phyloP scores from a whole-genome alignment of 176 grass and related monocot species.

The Musa schizocarpa region DNA sequence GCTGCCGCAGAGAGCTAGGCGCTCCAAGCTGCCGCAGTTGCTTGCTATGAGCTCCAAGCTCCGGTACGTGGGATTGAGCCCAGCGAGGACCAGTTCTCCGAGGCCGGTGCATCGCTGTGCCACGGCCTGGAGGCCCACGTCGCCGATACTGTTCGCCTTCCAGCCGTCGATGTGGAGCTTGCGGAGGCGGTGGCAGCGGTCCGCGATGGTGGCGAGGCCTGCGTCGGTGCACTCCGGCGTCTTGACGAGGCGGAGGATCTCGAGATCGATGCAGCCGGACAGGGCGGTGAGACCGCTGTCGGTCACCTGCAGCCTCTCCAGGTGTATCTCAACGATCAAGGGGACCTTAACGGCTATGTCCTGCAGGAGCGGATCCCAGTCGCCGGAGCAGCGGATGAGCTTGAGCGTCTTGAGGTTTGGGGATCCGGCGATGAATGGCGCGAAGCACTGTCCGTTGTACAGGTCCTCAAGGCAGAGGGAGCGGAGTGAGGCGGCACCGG shows the following conservation, averaged over 20 bases:
- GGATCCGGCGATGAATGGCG: constrained; percentile 64
- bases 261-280: constrained; percentile 43
- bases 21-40: constrained; percentile 58
- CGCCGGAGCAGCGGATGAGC: constrained; percentile 76
- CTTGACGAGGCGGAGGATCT: constrained; percentile 85
- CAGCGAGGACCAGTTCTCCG: constrained; percentile 80
- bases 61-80: constrained; percentile 67
- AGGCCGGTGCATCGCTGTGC: constrained; percentile 52
- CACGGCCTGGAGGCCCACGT: constrained; percentile 59
- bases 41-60: constrained; percentile 63
- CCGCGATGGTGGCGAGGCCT: constrained; percentile 52
- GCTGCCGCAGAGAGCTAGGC: constrained; percentile 79
- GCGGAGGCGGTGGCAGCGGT: constrained; percentile 64
- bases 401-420: constrained; percentile 68
- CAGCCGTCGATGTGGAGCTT: constrained; percentile 91
- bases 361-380: constrained; percentile 71
- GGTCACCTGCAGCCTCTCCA: constrained; percentile 87
- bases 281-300: constrained; percentile 67
- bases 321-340: constrained; percentile 63
- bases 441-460: constrained; percentile 71
- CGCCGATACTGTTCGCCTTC: constrained; percentile 80
- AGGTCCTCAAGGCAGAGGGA: constrained; percentile 83
- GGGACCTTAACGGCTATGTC: constrained; percentile 30
- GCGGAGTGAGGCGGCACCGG: constrained; percentile 33
- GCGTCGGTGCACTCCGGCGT: constrained; percentile 78